Conservation (phyloP, 805 yeast species). For the Pichia eremophila region DNA sequence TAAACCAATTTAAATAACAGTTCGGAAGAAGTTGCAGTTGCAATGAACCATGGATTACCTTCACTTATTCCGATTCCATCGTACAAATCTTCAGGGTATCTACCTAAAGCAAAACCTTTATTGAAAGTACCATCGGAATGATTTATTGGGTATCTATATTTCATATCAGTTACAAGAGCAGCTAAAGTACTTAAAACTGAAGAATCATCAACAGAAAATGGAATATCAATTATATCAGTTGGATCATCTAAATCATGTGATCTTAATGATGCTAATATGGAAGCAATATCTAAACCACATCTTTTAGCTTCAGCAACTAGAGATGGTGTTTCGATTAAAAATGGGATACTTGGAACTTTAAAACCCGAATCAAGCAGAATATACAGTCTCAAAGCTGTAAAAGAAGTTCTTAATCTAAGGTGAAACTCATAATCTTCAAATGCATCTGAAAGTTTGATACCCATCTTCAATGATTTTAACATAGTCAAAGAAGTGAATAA, state of each 20-base stretch:
- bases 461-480: constrained; percentile 55
- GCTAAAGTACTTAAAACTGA: constrained; percentile 54
- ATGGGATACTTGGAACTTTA: constrained; percentile 33
- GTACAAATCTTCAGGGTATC: constrained; percentile 89
- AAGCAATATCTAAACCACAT: constrained; percentile 73
- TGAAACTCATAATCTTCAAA: constrained; percentile 24
- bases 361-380: constrained; percentile 35
- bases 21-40: constrained; percentile 64
- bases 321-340: constrained; percentile 64
- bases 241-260: constrained; percentile 32
- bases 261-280: constrained; percentile 43
- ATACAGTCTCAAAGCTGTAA: constrained; percentile 29
- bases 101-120: constrained; percentile 65
- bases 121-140: constrained; percentile 30
- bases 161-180: constrained; percentile 60
- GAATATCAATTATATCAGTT: constrained; percentile 35
- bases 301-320: constrained; percentile 32
- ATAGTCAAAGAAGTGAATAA: constrained; percentile 75
- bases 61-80: constrained; percentile 63
- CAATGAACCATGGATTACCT: constrained; percentile 92
- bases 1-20: constrained; percentile 45
- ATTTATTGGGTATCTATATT: constrained; percentile 69
- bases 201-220: constrained; percentile 53
- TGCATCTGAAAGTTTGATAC: constrained; percentile 32
- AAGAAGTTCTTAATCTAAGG: constrained; percentile 23